These are phyloP conservation scores for Poa pratensis DNA, from an alignment of 176 grass and related monocot genomes.

Conservation along the genomic window DNA sequence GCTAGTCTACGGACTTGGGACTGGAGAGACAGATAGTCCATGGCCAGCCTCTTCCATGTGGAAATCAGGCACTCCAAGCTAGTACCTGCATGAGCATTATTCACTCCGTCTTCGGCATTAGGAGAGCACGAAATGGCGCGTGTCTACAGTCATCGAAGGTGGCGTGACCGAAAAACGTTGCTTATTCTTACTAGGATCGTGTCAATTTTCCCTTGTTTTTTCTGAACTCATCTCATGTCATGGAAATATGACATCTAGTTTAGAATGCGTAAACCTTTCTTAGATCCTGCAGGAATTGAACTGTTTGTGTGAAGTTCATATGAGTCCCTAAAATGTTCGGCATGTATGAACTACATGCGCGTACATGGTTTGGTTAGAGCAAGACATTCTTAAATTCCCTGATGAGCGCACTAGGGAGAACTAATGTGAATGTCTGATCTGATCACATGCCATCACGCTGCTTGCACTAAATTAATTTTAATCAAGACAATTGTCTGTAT, in stretches of 20 bases:
- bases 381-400: slow-evolving; percentile 1
- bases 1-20: background rate
- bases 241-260: background rate
- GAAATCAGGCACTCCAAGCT: slow-evolving; percentile 19
- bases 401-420: background rate
- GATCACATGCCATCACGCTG: slow-evolving; percentile 20
- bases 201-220: background rate
- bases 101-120: background rate
- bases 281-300: background rate
- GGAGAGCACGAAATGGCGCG: background rate
- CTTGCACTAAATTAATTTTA: background rate
- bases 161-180: background rate
- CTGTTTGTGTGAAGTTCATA: background rate
- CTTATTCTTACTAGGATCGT: background rate
- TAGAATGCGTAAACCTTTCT: background rate
- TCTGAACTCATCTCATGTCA: background rate
- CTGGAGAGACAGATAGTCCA: slow-evolving; percentile 48
- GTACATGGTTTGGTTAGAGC: background rate
- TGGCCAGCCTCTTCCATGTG: slow-evolving; percentile 51
- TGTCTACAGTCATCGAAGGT: too few relatives aligned
- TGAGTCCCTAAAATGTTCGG: background rate
- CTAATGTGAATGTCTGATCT: slow-evolving; percentile 29
- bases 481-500: background rate
- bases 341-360: background rate
- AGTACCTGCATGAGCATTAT: background rate